Evolutionary conservation across 2,329 filamentous ascomycete genomes (phyloP), one percentile per base, ranked within the genome.

Genomic region (Penicillium hordei): DNA sequence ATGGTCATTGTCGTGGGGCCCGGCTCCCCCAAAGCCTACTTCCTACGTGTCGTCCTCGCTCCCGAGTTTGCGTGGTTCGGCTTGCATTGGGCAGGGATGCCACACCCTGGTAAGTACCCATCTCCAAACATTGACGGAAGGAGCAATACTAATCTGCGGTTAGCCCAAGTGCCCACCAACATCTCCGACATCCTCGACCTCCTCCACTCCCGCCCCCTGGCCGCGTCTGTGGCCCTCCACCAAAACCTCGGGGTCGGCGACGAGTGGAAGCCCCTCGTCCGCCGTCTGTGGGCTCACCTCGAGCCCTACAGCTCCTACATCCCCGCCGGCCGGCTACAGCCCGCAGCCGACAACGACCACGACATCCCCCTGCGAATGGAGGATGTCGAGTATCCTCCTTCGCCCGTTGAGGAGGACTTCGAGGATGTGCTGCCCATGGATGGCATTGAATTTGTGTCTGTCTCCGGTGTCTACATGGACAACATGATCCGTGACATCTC

Each of bases 61-160:
- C 43, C 50, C 15, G 54, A 60, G 10, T 60, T 48, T 39, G n/a
- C 46, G 29, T 60, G 60, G 50, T 19, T 61, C 27, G 50, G 53
- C 8, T 31, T 61, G 13, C 43, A 52, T 48, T 52, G 36, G 49
- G 59, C 44, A 57, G 40, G 45, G 45, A 38, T 55, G 31, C 23
- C 38, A 39, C n/a, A 48, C 27, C 38, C 29, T 46, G 44, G 52
- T 49, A 48, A 36, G 21, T n/a, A 36, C 27, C 5, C 23, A 5
- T 29, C 33, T 15, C 23, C 8, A 5, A 34, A 2, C 9, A 34
- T 25, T 10, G 4, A 40, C 31, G 7, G 8, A 46, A 31, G 23
- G 6, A 25, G 10, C 5, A n/a, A 36, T 21, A 13, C 23, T 55
- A 19, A 49, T 25, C 19, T 13, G 3, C 13, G 2, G 1, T 38